phyloP scores from a whole-genome alignment of 1,139 yeast genomes.

The Yamadazyma triangularis region DNA sequence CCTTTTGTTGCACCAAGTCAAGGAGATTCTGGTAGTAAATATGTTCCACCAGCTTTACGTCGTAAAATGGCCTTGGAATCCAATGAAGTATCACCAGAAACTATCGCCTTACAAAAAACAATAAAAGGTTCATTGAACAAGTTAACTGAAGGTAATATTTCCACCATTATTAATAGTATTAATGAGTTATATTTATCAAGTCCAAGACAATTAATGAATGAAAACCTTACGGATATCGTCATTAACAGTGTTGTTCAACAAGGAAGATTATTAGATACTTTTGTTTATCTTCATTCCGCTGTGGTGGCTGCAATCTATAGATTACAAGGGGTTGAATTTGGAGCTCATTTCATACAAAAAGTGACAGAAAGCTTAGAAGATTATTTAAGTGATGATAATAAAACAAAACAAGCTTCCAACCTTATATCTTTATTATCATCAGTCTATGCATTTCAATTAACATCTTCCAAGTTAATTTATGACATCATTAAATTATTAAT shows the following conservation, averaged over 20 bases:
- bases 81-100: slow-evolving; percentile 41
- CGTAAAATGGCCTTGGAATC: slow-evolving; percentile 42
- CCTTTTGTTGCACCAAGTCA: slow-evolving; percentile 79
- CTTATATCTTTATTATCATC: slow-evolving; percentile 71
- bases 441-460: slow-evolving; percentile 70
- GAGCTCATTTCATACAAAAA: slow-evolving; percentile 79
- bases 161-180: slow-evolving; percentile 64
- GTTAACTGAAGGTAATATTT: slow-evolving; percentile 79
- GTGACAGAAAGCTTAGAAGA: slow-evolving; percentile 63
- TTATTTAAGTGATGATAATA: slow-evolving; percentile 20
- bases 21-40: slow-evolving; percentile 28
- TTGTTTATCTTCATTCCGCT: slow-evolving; percentile 77
- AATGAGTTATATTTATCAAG: slow-evolving; percentile 57
- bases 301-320: slow-evolving; percentile 72
- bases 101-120: slow-evolving; percentile 48
- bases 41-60: slow-evolving; percentile 84
- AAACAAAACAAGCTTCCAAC: slow-evolving; percentile 61
- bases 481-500: slow-evolving; percentile 64
- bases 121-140: slow-evolving; percentile 82
- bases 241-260: slow-evolving; percentile 66
- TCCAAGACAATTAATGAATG: slow-evolving; percentile 76
- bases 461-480: slow-evolving; percentile 70
- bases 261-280: slow-evolving; percentile 65
- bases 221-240: slow-evolving; percentile 57
- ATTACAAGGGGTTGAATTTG: slow-evolving; percentile 82